Base-by-base conservation (phyloP, 768 basidiomycete species). In the Trametopsis cervina region DNA sequence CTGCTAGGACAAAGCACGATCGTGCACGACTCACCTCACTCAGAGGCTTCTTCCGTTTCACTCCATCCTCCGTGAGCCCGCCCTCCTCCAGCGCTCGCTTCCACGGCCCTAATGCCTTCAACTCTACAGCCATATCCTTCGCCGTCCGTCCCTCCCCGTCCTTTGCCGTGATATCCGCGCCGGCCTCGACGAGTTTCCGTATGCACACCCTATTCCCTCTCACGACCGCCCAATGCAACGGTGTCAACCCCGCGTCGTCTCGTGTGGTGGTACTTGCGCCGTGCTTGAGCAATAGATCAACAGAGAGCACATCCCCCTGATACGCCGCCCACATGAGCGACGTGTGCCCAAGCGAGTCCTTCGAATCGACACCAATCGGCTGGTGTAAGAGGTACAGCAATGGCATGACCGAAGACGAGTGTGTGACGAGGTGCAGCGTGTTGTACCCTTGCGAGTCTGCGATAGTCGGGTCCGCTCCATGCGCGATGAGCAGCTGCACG, bases 321-420 rank as follows among this genome's bases (percentile, higher is more conserved):
- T 98, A 99, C 7, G 92, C 90, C 4, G 96, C 96, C 96, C 96
- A 99, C 90, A 97, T 96, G 42, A 98, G 74, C 0, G 89, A 76
- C 0, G 95, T 96, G 62, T 98, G 96, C 0, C 96, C 96, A 58
- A 90, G 87, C 1, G 83, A 73, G 64, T 99, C 96, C 35, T 83
- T 77, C 40, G 85, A 85, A 62, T 99, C 96, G 50, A 97, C 85
- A 37, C 81, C 84, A 53, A 99, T 78, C 2, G 94, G 93, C 63
- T 97, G 94, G 62, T 95, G 90, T 4, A 98, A 75, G 21, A 96
- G 72, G 60, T 91, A 94, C 29, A 97, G 71, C 29, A 99, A 65
- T 0, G 96, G 88, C 94, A 97, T 96, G 53, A 98, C 89, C 9
- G 83, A 85, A 2, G 87, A 90, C 0, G 89, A 93, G 60, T 98